These are phyloP conservation scores for Geotrichum ghanense DNA, from an alignment of 805 yeast genomes.

Conservation along the genomic window DNA sequence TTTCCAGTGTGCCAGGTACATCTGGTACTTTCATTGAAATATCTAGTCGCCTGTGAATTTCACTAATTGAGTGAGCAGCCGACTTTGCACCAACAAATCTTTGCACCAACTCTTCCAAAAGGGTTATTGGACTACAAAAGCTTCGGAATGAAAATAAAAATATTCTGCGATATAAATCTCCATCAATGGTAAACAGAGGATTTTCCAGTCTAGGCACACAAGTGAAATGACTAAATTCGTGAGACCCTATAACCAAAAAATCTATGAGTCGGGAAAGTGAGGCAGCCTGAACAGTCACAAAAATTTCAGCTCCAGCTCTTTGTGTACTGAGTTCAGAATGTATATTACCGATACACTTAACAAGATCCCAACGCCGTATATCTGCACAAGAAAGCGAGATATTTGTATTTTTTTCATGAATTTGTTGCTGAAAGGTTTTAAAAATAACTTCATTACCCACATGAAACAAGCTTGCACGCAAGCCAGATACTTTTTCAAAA, in stretches of 20 bases:
- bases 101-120: constrained; percentile 40
- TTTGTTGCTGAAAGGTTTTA: constrained; percentile 46
- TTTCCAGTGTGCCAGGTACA: too few species aligned
- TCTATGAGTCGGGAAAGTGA: constrained; percentile 69
- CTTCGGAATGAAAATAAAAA: constrained; percentile 61
- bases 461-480: constrained; percentile 46
- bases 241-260: constrained; percentile 60
- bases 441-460: constrained; percentile 46
- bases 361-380: too few species aligned
- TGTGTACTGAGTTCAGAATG: too few species aligned
- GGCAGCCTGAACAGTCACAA: constrained; percentile 54
- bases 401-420: too few species aligned
- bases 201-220: constrained; percentile 14
- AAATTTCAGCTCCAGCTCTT: constrained; percentile 13
- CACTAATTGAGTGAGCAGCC: constrained; percentile 44
- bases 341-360: too few species aligned
- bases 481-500: constrained; percentile 52
- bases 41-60: constrained; percentile 5
- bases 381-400: too few species aligned
- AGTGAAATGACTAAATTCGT: constrained; percentile 38
- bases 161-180: constrained; percentile 50
- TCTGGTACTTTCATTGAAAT: neutral
- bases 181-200: constrained; percentile 41
- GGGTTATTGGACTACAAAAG: constrained; percentile 44
- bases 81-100: constrained; percentile 53